A percentile compares a stretch with the other conserved stretches of the same genome.
Evolutionary conservation across 108 stramenopile genomes (phyloP).

Genomic region (Nannochloropsis oceanica): DNA sequence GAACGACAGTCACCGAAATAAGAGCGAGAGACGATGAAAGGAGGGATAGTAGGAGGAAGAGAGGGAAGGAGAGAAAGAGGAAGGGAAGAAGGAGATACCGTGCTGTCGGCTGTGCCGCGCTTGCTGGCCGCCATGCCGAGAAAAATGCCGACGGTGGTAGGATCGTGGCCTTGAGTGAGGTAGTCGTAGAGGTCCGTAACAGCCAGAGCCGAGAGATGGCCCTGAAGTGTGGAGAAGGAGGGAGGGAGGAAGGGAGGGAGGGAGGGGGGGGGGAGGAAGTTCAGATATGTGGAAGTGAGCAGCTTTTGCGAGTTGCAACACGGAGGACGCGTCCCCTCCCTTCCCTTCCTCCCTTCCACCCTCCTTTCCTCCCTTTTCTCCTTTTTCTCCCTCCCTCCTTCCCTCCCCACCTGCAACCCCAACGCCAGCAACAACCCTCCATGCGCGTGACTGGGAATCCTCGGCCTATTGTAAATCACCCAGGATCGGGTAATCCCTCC

Average conservation of each 20-base stretch:
- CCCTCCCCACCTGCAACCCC: slow-evolving; percentile 55
- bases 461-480: slow-evolving; percentile 80
- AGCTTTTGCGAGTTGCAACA: no score
- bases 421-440: slow-evolving; percentile 86
- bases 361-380: background rate
- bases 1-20: no score
- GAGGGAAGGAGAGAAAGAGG: background rate
- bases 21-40: no score
- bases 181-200: slow-evolving; percentile 93
- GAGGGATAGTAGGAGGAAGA: no score
- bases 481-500: slow-evolving; percentile 70
- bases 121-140: slow-evolving; percentile 90
- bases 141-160: slow-evolving; percentile 81
- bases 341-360: background rate
- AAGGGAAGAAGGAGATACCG: background rate
- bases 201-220: slow-evolving; percentile 67
- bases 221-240: no score
- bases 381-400: background rate
- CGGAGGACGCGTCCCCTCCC: background rate
- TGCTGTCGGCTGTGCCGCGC: slow-evolving; percentile 52
- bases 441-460: slow-evolving; percentile 38
- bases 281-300: background rate
- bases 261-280: background rate
- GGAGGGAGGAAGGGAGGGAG: no score
- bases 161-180: slow-evolving; percentile 78